Evolutionary conservation across 345 rosid genomes (phyloP), one percentile per base, ranked within the genome.

Genomic region (Cardamine occulta): DNA sequence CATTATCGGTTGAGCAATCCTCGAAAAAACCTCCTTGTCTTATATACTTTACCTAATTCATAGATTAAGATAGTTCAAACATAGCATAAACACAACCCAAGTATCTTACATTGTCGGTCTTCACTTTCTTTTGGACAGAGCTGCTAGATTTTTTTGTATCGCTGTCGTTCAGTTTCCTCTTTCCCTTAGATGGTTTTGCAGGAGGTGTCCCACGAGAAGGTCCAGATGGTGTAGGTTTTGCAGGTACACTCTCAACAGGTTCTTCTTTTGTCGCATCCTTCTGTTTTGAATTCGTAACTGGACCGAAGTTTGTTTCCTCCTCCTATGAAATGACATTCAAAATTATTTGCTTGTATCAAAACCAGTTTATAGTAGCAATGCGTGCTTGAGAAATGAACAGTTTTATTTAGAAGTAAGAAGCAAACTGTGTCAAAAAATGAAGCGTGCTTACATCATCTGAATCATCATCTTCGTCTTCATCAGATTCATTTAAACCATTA

Each of bases 391-490:
- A 39, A 49, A 7, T 14, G 0, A 67, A 47, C 34, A 24, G 1
- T 35, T 44, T 47, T 31, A 10, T 55, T 55, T 11, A 10, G 26
- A 40, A 32, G 18, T 12, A 7, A 10, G 26, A 40, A 32, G 18
- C n/a, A 7, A 23, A 21, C 8, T 62, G 15, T 49, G 21, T 8
- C 0, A 1, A 65, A n/a, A 53, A 7, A 0, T 54, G 62, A 70
- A 15, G 71, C 72, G 60, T 80, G 68, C 89, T 83, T 87, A 89
- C 98, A 11, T 92, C 94, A 7, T 91, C 94, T 0, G 89, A 91
- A 0, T 86, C 93, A 2, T 92, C 99, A 0, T 95, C 99, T 1
- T 90, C 98, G 5, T 95, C 98, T 40, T 81, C 87, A 35, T 93
- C 98, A 2, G 96, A 90, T 31, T 92, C 97, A 78, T 87, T 72